phyloP scores from a whole-genome alignment of 2,329 filamentous ascomycete species.

The Pestalotiopsis sp. region DNA sequence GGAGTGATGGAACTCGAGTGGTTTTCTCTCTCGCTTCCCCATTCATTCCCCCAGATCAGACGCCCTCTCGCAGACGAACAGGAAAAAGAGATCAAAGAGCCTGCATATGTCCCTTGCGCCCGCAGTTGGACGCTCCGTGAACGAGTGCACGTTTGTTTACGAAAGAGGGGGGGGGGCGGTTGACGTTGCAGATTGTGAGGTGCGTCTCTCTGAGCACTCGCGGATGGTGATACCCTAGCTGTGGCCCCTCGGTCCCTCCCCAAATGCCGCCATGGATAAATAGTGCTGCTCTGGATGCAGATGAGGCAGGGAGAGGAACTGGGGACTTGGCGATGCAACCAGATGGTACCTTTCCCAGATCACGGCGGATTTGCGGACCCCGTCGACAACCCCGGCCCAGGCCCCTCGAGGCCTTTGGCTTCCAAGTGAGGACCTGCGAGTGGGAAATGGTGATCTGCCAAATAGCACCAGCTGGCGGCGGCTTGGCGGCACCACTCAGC shows the following conservation, averaged over 20 bases:
- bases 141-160: neutral
- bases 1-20: neutral
- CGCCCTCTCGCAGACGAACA: neutral
- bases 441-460: conserved; percentile 1
- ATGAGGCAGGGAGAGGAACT: neutral
- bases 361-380: neutral
- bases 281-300: neutral
- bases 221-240: neutral
- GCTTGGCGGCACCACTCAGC: neutral
- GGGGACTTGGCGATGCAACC: neutral
- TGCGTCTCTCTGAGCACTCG: neutral
- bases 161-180: neutral
- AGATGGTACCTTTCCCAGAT: neutral
- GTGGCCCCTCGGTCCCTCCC: neutral
- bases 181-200: conserved; percentile 11
- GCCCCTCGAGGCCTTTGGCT: neutral
- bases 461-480: neutral
- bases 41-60: neutral
- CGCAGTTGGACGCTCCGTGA: neutral
- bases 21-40: neutral
- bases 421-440: neutral
- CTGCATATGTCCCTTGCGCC: neutral
- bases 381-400: neutral
- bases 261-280: neutral
- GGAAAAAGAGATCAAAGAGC: neutral